A percentile compares a stretch with the other conserved stretches of the same genome.
phyloP scores from a whole-genome alignment of 2,329 filamentous ascomycete genomes.

The Colletotrichum euphorbiae region DNA sequence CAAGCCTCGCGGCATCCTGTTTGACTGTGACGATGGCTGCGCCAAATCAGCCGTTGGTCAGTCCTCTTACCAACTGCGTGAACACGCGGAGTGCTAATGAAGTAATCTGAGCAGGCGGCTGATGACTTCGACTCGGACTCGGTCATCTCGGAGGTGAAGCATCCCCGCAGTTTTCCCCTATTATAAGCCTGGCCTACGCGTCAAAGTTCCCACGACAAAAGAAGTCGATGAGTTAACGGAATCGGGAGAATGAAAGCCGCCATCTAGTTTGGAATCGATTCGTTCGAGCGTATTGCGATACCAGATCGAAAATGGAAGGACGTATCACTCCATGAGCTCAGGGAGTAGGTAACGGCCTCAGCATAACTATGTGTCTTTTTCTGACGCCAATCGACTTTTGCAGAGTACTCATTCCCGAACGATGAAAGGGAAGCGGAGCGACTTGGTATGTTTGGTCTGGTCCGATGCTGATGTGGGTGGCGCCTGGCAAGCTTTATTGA shows the following conservation, averaged over 20 bases:
- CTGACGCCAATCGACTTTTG: not conserved
- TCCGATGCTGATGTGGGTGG: not conserved
- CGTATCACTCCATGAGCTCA: slow-evolving; percentile 42
- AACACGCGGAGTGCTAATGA: not conserved
- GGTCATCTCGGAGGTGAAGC: slow-evolving; percentile 22
- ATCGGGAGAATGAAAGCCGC: not conserved
- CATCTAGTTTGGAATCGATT: slow-evolving; percentile 26
- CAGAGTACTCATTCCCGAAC: slow-evolving; percentile 46
- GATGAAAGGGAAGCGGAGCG: slow-evolving; percentile 47
- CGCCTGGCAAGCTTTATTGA: not conserved
- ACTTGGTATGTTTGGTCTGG: slow-evolving; percentile 31
- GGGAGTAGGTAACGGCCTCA: slow-evolving; percentile 42
- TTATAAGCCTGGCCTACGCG: slow-evolving; percentile 4
- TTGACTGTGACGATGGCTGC: not conserved
- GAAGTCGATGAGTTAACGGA: not conserved
- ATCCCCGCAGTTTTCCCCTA: not conserved
- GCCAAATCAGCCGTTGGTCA: slow-evolving; percentile 10
- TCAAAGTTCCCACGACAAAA: slow-evolving; percentile 17
- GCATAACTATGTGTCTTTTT: not conserved
- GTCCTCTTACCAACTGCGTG: not conserved
- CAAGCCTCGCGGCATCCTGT: not conserved
- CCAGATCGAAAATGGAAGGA: slow-evolving; percentile 39
- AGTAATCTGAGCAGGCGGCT: not conserved
- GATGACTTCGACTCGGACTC: slow-evolving; percentile 35
- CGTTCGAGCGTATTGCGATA: slow-evolving; percentile 33